Conservation (phyloP, 306 rosid species). For the Purshia tridentata region DNA sequence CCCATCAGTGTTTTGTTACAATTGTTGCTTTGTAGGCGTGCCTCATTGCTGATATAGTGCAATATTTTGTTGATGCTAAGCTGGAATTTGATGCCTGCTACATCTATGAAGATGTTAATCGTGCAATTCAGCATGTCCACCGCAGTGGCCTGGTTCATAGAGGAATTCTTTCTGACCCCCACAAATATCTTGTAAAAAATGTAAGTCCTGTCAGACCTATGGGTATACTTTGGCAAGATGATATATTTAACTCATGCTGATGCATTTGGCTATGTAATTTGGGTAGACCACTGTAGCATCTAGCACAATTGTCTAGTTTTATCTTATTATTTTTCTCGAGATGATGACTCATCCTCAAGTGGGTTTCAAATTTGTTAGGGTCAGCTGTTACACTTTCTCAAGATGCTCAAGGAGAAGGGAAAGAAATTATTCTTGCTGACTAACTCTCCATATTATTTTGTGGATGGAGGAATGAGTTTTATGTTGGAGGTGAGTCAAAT, state of each 20-base stretch:
- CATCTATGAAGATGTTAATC: conserved; percentile 84
- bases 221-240: background rate
- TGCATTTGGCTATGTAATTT: conserved; percentile 16
- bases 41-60: conserved; percentile 95
- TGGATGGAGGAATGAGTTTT: conserved; percentile 93
- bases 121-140: conserved; percentile 90
- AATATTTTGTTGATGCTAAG: conserved; percentile 86
- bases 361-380: conserved; percentile 54
- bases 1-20: conserved; percentile 23
- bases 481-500: conserved; percentile 70
- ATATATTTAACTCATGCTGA: conserved; percentile 25
- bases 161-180: conserved; percentile 75
- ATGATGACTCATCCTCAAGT: conserved; percentile 25
- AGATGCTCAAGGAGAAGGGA: conserved; percentile 84
- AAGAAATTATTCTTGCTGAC: conserved; percentile 93
- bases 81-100: conserved; percentile 90
- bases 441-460: conserved; percentile 90
- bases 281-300: conserved; percentile 11
- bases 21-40: conserved; percentile 69
- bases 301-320: conserved; percentile 8
- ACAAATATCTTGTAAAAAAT: conserved; percentile 73
- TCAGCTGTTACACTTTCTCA: conserved; percentile 63
- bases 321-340: conserved; percentile 16
- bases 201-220: conserved; percentile 44
- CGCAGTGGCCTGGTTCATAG: conserved; percentile 82